Evolutionary conservation across 352 stramenopile species (phyloP).

Genomic region (Phytophthora citricola): DNA sequence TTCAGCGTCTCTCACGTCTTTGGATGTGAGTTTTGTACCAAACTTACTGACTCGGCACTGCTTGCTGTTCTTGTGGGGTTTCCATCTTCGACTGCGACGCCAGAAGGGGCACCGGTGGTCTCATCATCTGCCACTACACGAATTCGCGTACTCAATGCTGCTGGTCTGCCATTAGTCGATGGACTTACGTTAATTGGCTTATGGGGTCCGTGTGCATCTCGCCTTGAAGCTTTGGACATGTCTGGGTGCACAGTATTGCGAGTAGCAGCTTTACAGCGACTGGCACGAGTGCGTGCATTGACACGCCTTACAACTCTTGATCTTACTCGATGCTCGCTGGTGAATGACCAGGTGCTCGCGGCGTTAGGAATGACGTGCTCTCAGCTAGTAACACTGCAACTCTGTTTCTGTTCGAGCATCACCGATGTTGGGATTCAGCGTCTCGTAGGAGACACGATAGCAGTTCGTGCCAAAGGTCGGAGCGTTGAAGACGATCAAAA

Average conservation of each 20-base stretch:
- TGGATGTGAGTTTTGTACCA: constrained; percentile 67
- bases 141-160: constrained; percentile 44
- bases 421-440: constrained; percentile 58
- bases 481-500: constrained; percentile 10
- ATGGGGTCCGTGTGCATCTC: constrained; percentile 26
- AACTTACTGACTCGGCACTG: constrained; percentile 64
- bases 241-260: constrained; percentile 45
- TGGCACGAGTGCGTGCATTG: constrained; percentile 50
- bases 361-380: constrained; percentile 52
- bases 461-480: constrained; percentile 8
- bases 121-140: constrained; percentile 26
- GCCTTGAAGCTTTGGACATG: constrained; percentile 34
- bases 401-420: constrained; percentile 63
- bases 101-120: constrained; percentile 6
- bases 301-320: constrained; percentile 50
- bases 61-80: constrained; percentile 57
- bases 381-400: constrained; percentile 44
- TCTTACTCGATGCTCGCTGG: constrained; percentile 55
- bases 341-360: constrained; percentile 63
- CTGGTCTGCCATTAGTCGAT: constrained; percentile 59
- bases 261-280: constrained; percentile 44
- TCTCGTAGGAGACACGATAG: constrained; percentile 43
- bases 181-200: constrained; percentile 67
- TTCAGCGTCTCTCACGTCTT: constrained; percentile 36
- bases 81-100: constrained; percentile 11